phyloP scores from a whole-genome alignment of 2,329 filamentous ascomycete genomes.

The Onygenales sp. region DNA sequence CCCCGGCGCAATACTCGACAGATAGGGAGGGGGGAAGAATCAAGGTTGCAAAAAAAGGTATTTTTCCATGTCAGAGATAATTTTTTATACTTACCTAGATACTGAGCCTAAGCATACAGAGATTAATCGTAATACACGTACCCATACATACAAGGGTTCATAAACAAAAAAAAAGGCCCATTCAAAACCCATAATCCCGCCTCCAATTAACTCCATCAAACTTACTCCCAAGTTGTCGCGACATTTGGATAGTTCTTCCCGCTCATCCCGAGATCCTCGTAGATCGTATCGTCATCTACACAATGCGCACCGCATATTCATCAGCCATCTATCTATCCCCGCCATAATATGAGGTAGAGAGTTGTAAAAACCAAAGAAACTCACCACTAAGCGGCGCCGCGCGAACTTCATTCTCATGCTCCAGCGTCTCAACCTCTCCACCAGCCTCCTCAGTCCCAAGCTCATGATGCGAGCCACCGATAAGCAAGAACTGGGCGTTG shows the following conservation, averaged over 20 bases:
- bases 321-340: background rate
- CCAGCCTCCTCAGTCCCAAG: slow-evolving; percentile 51
- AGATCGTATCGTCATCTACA: slow-evolving; percentile 50
- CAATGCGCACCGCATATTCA: background rate
- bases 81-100: no score
- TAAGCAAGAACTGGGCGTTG: slow-evolving; percentile 67
- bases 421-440: slow-evolving; percentile 66
- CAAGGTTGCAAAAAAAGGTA: no score
- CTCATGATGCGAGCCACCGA: slow-evolving; percentile 46
- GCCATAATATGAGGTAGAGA: background rate
- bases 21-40: no score
- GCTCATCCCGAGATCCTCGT: slow-evolving; percentile 48
- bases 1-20: no score
- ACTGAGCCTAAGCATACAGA: no score
- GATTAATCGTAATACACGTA: no score
- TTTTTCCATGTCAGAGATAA: no score
- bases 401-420: slow-evolving; percentile 62
- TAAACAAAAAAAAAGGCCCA: background rate
- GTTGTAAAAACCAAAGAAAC: slow-evolving; percentile 4
- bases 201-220: background rate
- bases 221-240: slow-evolving; percentile 48
- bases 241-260: slow-evolving; percentile 57
- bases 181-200: no score
- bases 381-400: slow-evolving; percentile 50
- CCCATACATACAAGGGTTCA: no score